Percentiles rank a stretch among this genome's conserved stretches.
Conservation (phyloP, 306 rosid species). For the Lathyrus tuberosus region DNA sequence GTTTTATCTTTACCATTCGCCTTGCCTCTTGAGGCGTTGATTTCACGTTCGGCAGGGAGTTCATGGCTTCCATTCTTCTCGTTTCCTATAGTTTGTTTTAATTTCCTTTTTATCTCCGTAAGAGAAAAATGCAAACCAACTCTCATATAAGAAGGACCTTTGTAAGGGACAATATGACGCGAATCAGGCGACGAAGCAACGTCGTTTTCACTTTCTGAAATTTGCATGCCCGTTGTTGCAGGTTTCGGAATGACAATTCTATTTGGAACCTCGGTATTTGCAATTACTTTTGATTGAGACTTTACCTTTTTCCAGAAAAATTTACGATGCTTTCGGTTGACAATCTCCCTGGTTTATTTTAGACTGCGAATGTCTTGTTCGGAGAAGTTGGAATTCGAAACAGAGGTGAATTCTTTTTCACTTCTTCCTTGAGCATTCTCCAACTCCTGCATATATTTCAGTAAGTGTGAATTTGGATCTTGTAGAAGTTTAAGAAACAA, state of each 20-base stretch:
- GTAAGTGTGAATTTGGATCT: conserved; percentile 72
- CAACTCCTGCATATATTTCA: conserved; percentile 69
- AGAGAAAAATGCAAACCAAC: conserved; percentile 73
- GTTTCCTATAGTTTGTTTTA: conserved; percentile 82
- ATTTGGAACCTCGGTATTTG: conserved; percentile 55
- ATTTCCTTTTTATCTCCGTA: conserved; percentile 74
- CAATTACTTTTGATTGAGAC: conserved; percentile 58
- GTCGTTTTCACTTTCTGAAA: conserved; percentile 48
- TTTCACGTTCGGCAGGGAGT: conserved; percentile 35
- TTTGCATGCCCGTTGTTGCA: conserved; percentile 46
- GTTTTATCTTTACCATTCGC: conserved; percentile 52
- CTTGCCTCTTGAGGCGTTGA: conserved; percentile 41
- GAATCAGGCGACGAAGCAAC: conserved; percentile 45
- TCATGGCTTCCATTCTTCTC: conserved; percentile 60
- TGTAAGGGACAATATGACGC: conserved; percentile 43
- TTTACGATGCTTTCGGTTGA: no score
- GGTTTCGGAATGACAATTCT: conserved; percentile 89
- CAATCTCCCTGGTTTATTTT: conserved; percentile 56
- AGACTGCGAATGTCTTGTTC: conserved; percentile 48
- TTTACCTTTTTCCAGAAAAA: conserved; percentile 73
- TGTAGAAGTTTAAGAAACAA: conserved; percentile 65
- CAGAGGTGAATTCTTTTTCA: conserved; percentile 47
- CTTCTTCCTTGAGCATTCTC: conserved; percentile 47
- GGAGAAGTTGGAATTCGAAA: conserved; percentile 48
- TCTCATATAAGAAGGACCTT: conserved; percentile 57